Evolutionary conservation across 1,284 basidiomycete species (phyloP).

Genomic region (Cryptococcus wingfieldii): DNA sequence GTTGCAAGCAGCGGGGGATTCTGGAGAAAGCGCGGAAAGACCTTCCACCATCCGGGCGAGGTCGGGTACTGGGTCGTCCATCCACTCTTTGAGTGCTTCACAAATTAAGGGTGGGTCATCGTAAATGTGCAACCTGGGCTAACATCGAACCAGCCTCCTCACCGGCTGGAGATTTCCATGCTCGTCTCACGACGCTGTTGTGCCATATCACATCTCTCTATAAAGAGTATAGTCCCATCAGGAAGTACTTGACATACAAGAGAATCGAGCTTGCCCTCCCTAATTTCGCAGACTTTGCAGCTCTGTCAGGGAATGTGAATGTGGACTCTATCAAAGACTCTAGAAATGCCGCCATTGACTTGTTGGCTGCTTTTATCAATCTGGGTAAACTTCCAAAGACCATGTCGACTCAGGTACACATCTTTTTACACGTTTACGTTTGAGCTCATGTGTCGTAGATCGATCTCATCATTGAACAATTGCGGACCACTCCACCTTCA

Average conservation of each 20-base stretch:
- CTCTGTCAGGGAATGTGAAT: constrained; percentile 24
- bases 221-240: constrained; percentile 24
- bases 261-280: constrained; percentile 44
- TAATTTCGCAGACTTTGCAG: constrained; percentile 42
- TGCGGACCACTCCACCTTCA: constrained; percentile 18
- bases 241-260: constrained; percentile 29
- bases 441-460: constrained; percentile 16
- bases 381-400: constrained; percentile 32
- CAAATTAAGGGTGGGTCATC: constrained; percentile 12
- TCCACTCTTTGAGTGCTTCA: constrained; percentile 17
- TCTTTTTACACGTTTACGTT: neutral
- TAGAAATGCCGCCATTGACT: constrained; percentile 25
- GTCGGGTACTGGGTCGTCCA: constrained; percentile 27
- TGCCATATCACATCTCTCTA: too few relatives aligned
- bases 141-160: neutral
- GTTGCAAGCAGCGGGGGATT: constrained; percentile 31
- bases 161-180: too few relatives aligned
- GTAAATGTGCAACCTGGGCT: neutral
- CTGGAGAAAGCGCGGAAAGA: constrained; percentile 16
- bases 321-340: constrained; percentile 21
- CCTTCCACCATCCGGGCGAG: constrained; percentile 19
- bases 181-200: too few relatives aligned
- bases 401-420: constrained; percentile 29
- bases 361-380: constrained; percentile 27
- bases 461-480: constrained; percentile 39